phyloP scores from a whole-genome alignment of 2,329 filamentous ascomycete genomes.

The Metarhizium album region DNA sequence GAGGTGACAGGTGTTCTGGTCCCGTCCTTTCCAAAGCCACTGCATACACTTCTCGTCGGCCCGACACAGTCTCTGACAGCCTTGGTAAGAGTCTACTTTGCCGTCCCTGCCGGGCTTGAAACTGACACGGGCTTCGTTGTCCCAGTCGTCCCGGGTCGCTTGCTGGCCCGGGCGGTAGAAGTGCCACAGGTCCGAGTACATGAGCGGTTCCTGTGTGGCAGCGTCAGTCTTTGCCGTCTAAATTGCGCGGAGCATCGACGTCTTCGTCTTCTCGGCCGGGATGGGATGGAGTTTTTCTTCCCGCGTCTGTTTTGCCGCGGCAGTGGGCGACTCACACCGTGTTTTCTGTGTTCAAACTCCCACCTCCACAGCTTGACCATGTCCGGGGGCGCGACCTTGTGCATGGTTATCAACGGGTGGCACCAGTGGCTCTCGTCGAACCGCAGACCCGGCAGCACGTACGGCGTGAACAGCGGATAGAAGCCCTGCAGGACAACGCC shows the following conservation, averaged over 20 bases:
- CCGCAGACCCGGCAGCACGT: slow-evolving; percentile 2
- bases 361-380: slow-evolving; percentile 21
- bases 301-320: no score
- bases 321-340: not conserved
- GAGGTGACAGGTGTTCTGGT: slow-evolving; percentile 17
- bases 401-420: slow-evolving; percentile 8
- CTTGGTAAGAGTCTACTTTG: slow-evolving; percentile 16
- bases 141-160: slow-evolving; percentile 15
- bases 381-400: slow-evolving; percentile 7
- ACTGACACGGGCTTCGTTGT: slow-evolving; percentile 19
- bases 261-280: no score
- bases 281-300: no score
- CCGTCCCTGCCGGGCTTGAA: slow-evolving; percentile 14
- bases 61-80: slow-evolving; percentile 16
- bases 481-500: slow-evolving; percentile 7
- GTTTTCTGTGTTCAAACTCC: slow-evolving; percentile 11
- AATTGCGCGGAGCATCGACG: no score
- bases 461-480: slow-evolving; percentile 9
- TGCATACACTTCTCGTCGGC: slow-evolving; percentile 16
- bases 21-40: slow-evolving; percentile 19
- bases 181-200: slow-evolving; percentile 26
- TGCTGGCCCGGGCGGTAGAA: slow-evolving; percentile 22
- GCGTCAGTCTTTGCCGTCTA: no score
- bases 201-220: slow-evolving; percentile 21
- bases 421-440: slow-evolving; percentile 9